Base-by-base conservation (phyloP, 352 stramenopile species). In the Plasmopara halstedii region DNA sequence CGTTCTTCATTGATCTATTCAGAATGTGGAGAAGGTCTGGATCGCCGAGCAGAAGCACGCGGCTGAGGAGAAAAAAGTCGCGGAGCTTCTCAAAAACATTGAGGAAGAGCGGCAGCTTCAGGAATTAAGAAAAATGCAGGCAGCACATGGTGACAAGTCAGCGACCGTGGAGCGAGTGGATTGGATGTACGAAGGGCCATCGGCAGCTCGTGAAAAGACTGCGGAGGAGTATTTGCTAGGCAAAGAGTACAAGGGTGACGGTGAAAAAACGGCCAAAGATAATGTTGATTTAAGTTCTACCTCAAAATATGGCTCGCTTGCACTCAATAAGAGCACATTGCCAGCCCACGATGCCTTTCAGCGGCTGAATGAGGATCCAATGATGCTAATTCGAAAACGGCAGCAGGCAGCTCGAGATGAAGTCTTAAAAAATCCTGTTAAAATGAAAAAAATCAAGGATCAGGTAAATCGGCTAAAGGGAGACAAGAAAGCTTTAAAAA, bases 11-110 rank as follows among this genome's bases (percentile, higher is more conserved):
- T 26, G 35, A 27, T 33, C 9, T 14, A 59, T 20, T 34, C 23
- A 95, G 69, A 98, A 98, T 87, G 89, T 98, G 43, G 94, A 98
- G 77, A 97, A 97, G 65, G 95, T 98, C 35, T 98, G 93, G 95
- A 80, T 97, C 37, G 93, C 89, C 8, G 95, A 98, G 77, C 93
- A 98, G 55, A 92, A 96, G 59, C 77, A 97, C 54, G 83, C 77
- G 29, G 81, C 80, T 2, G 95, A 98, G 65, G 83, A 94, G 50
- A 84, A 88, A 47, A 97, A 97, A 46, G 73, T 96, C 1, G 77
- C 75, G 13, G 94, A 98, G 81, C 66, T 98, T n/a, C 82, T 85
- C 46, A 95, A 95, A 59, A 97, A 98, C 63, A 95, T 98, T 40
- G 87, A 97, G 54, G 83, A 97, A 54, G 95, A 98, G 70, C 82